Conservation (phyloP, 208 protist species). For the Leishmania turanica region DNA sequence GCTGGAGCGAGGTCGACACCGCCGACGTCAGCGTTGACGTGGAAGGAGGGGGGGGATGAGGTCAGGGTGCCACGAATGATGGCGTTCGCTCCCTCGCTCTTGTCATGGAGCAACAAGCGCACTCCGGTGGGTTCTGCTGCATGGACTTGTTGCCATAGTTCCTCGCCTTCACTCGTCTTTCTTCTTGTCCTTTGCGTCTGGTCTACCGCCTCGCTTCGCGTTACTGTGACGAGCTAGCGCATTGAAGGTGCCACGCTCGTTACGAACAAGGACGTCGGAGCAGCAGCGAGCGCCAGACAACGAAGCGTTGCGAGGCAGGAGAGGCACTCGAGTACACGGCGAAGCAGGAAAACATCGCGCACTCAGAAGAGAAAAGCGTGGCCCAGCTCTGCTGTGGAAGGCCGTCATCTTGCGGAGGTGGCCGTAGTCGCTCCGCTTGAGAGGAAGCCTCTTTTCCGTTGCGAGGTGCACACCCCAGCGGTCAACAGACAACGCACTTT, state of each 20-base stretch:
- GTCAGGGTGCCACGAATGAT: background rate
- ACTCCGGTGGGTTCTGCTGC: too few species aligned
- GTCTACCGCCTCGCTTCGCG: background rate
- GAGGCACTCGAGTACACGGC: background rate
- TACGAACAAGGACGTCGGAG: background rate
- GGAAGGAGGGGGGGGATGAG: background rate
- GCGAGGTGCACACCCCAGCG: background rate
- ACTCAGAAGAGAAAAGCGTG: background rate
- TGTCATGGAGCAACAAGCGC: background rate
- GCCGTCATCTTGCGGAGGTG: background rate
- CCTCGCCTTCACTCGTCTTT: background rate
- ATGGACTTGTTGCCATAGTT: background rate
- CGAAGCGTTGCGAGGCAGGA: background rate
- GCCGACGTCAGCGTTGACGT: too few species aligned
- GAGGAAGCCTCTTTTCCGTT: background rate
- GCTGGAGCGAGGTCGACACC: background rate
- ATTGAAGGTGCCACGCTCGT: background rate
- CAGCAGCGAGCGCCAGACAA: background rate
- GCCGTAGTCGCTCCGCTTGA: background rate
- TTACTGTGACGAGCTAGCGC: background rate
- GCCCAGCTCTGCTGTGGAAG: background rate
- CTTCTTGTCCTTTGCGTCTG: background rate
- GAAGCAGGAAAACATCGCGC: background rate
- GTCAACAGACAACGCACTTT: conserved; percentile 3
- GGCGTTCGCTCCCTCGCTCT: background rate